These are phyloP conservation scores for Collybiopsis confluens DNA, from an alignment of 768 basidiomycete genomes.

Conservation along the genomic window DNA sequence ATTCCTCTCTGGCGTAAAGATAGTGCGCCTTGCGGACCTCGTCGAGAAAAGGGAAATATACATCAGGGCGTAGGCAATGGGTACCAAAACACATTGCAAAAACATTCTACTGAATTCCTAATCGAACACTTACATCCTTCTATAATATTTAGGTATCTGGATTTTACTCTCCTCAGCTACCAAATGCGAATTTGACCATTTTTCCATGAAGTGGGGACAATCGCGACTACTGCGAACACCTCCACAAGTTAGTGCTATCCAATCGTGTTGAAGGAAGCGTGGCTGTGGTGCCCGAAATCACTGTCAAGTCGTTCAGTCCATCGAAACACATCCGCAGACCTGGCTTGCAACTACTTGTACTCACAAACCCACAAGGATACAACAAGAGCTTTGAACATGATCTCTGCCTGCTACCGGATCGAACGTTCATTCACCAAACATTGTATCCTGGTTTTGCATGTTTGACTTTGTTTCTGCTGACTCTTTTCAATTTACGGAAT, in stretches of 20 bases:
- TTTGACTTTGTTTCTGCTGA: conserved; percentile 45
- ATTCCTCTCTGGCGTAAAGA: conserved; percentile 81
- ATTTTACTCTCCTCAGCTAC: too few species aligned
- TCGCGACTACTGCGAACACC: conserved; percentile 84
- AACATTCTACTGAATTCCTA: conserved; percentile 72
- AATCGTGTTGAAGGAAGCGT: conserved; percentile 16
- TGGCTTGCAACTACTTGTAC: conserved; percentile 82
- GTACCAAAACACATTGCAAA: conserved; percentile 79
- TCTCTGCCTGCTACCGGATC: conserved; percentile 80
- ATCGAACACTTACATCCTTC: conserved; percentile 62
- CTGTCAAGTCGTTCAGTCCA: conserved; percentile 84
- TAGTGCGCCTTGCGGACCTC: conserved; percentile 69
- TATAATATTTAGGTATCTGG: conserved; percentile 63
- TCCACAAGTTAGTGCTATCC: conserved; percentile 38
- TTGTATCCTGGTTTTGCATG: conserved; percentile 64
- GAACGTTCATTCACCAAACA: conserved; percentile 51
- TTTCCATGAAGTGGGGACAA: conserved; percentile 72
- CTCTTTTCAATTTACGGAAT: conserved; percentile 37
- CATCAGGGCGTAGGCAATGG: conserved; percentile 73
- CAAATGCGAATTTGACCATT: conserved; percentile 4
- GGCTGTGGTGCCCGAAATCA: conserved; percentile 62
- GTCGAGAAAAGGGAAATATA: conserved; percentile 70
- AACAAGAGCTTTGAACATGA: conserved; percentile 50
- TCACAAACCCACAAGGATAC: conserved; percentile 30
- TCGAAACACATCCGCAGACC: conserved; percentile 67